phyloP scores from a whole-genome alignment of 2,329 filamentous ascomycete genomes.

The Drechslerella dactyloides region DNA sequence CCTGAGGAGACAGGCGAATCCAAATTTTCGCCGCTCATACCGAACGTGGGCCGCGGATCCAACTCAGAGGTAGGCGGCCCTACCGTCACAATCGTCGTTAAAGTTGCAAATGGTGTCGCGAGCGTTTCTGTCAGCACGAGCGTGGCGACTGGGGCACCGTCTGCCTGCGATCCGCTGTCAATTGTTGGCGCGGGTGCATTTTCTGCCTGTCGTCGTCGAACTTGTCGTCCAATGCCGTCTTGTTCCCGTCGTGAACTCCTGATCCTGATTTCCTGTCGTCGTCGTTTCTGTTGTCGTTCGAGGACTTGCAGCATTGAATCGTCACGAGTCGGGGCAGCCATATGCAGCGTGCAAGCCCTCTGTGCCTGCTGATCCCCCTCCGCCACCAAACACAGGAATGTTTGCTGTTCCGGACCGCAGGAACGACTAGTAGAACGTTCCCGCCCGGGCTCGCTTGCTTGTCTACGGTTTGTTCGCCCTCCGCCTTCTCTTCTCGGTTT shows the following conservation, averaged over 20 bases:
- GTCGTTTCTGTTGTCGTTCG: conserved; percentile 18
- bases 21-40: conserved; percentile 7
- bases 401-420: conserved; percentile 47
- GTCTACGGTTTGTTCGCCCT: conserved; percentile 11
- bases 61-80: conserved; percentile 19
- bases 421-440: conserved; percentile 21
- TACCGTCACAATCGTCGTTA: conserved; percentile 41
- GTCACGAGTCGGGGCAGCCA: conserved; percentile 41
- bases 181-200: conserved; percentile 14
- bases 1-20: conserved; percentile 9
- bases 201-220: conserved; percentile 31
- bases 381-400: conserved; percentile 24
- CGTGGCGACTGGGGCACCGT: conserved; percentile 36
- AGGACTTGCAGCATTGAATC: conserved; percentile 35
- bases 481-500: conserved; percentile 30
- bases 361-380: conserved; percentile 1
- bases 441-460: conserved; percentile 38
- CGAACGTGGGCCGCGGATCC: conserved; percentile 11
- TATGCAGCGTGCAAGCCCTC: conserved; percentile 8
- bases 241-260: conserved; percentile 14
- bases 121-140: conserved; percentile 43
- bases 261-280: conserved; percentile 17
- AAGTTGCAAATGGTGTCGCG: conserved; percentile 31
- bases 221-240: conserved; percentile 16
- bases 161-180: conserved; percentile 2